Percentiles rank a stretch among this genome's conserved stretches.
phyloP scores from a whole-genome alignment of 1,284 basidiomycete genomes.

The Rhodotorula sp. region DNA sequence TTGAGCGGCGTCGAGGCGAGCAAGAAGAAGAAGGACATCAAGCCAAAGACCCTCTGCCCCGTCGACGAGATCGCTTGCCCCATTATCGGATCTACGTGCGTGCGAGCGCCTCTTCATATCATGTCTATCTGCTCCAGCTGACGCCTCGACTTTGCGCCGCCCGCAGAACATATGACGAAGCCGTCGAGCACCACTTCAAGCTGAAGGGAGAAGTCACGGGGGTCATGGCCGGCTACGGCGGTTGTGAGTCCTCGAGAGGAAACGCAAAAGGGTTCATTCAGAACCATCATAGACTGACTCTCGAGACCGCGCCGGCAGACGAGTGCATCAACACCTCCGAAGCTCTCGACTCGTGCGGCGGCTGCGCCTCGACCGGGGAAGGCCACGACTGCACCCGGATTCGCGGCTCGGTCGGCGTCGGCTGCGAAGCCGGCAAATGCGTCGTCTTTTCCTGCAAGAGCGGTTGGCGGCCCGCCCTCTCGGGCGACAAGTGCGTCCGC shows the following conservation, averaged over 20 bases:
- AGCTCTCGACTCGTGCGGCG: constrained; percentile 38
- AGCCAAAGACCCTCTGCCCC: constrained; percentile 30
- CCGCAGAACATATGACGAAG: constrained; percentile 42
- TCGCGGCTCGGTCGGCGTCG: constrained; percentile 57
- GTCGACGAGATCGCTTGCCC: constrained; percentile 32
- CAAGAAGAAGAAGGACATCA: constrained; percentile 26
- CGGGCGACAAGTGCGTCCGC: constrained; percentile 31
- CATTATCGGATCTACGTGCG: constrained; percentile 39
- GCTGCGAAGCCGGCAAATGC: constrained; percentile 44
- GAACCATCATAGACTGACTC: not conserved
- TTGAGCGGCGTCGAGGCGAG: constrained; percentile 13
- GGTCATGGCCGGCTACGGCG: constrained; percentile 34
- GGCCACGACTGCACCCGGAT: constrained; percentile 48
- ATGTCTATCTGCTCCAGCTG: not conserved
- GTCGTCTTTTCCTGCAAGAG: constrained; percentile 47
- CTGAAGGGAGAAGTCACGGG: constrained; percentile 19
- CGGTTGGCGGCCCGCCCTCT: constrained; percentile 43
- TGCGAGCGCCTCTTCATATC: not conserved
- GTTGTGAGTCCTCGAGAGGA: constrained; percentile 44
- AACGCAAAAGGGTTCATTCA: not conserved
- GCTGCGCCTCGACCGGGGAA: constrained; percentile 29
- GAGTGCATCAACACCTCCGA: constrained; percentile 29
- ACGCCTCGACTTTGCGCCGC: too few relatives aligned
- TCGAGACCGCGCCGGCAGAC: constrained; percentile 5
- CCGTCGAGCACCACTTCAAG: constrained; percentile 29